These are phyloP conservation scores for Clarireedia homoeocarpa DNA, from an alignment of 2,329 filamentous ascomycete species.

Conservation along the genomic window DNA sequence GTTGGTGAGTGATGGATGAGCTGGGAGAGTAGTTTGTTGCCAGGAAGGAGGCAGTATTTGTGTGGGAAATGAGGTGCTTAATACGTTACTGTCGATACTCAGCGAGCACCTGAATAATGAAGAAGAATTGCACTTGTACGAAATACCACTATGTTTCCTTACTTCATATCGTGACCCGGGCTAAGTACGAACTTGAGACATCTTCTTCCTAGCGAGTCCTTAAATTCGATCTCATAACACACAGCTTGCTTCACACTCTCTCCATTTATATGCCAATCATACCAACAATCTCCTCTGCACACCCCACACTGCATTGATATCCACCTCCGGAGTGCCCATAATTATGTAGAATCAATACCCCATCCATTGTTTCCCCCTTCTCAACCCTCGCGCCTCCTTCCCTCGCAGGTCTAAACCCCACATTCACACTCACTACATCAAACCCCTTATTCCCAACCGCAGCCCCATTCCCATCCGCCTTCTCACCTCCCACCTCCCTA, in stretches of 20 bases:
- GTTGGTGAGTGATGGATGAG: too few species aligned
- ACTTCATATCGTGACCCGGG: too few species aligned
- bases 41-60: too few species aligned
- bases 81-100: too few species aligned
- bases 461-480: neutral
- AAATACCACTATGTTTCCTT: too few species aligned
- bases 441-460: conserved; percentile 1
- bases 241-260: neutral
- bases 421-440: conserved; percentile 6
- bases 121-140: too few species aligned
- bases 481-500: neutral
- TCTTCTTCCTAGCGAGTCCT: too few species aligned
- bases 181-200: too few species aligned
- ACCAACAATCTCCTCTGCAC: conserved; percentile 20
- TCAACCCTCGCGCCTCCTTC: conserved; percentile 33
- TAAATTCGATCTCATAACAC: neutral
- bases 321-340: conserved; percentile 41
- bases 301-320: conserved; percentile 28
- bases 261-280: conserved; percentile 3
- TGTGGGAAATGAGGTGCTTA: too few species aligned
- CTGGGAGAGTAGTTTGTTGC: too few species aligned
- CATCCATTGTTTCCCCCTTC: conserved; percentile 17
- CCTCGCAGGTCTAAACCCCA: conserved; percentile 14
- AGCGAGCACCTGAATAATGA: too few species aligned
- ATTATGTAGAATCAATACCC: conserved; percentile 33